Base-by-base conservation (phyloP, 1,284 basidiomycete species). In the Ganoderma boninense region DNA sequence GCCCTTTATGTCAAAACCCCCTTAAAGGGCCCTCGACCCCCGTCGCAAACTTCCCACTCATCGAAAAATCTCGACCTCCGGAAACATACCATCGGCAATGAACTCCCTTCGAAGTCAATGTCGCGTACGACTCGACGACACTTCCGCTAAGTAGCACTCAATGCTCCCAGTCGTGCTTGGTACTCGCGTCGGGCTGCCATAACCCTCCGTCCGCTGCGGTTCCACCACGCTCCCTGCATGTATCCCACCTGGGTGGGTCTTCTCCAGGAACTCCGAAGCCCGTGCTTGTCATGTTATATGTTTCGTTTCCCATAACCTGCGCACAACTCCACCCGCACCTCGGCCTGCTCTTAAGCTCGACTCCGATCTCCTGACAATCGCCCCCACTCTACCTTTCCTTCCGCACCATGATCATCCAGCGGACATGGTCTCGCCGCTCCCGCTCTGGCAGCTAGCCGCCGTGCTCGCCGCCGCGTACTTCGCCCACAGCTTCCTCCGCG, bases 401-500 rank as follows among this genome's bases (percentile, higher is more conserved):
- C 23, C 40, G 23, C 63, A 42, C 46, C 57, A 72, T 71, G 74
- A 66, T 65, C 66, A 64, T 70, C 63, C 63, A 18, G 35, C 56
- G 40, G 68, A 70, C 56, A 18, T 69, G 10, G 60, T 52, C 38
- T 18, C 35, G 1, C 23, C 70, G 63, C 44, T 64, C 8, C 56
- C 72, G 11, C 59, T 66, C 29, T 65, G 65, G 69, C 65, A 64
- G 44, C 56, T 57, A 23, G 35, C 64, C 42, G 66, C 69, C 35
- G n/a, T 68, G 26, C n/a, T 70, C 43, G 23, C 35, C 20, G 70
- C 64, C 0, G 23, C 75, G 20, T 79, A 75, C 43, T 59, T 71
- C n/a, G 10, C 73, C 18, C 60, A 73, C 65, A 74, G 70, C 54
- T 8, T 71, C 64, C 26, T 71, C 18, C 38, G 70, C 52, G 40